Evolutionary conservation across 805 yeast species (phyloP), one percentile per base, ranked within the genome.

Genomic region (Wickerhamiella australiensis): DNA sequence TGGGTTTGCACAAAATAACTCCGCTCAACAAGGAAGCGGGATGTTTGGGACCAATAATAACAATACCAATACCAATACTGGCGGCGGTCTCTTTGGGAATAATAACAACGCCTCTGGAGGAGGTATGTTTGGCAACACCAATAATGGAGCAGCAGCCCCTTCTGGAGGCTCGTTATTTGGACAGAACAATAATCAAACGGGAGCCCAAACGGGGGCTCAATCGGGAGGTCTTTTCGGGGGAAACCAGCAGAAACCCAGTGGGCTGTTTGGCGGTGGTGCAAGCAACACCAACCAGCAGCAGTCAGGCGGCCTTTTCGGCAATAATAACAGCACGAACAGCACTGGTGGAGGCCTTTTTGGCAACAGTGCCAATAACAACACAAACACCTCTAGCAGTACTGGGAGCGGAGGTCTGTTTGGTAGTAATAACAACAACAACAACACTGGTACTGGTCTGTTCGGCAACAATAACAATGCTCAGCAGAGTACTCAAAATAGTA

Each of bases 331-430:
- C n/a, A n/a, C n/a, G n/a, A n/a, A n/a, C n/a, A n/a, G 23, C 12
- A 15, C 44, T 18, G 29, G 17, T n/a, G 25, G 26, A 3, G 21
- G 37, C 17, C 37, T 20, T 4, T 20, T 20, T 18, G 61, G 72
- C 73, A 17, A 62, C 58, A 43, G 46, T 27, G 42, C 57, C 5
- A 46, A 36, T 17, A 36, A 54, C 55, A 23, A 43, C 5, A 38
- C 48, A 6, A 25, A 15, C 52, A 54, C 37, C 49, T 51, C 49
- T 13, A 29, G 52, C n/a, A n/a, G n/a, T n/a, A n/a, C n/a, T n/a
- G n/a, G n/a, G n/a, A n/a, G n/a, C 18, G 53, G 54, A 8, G 53
- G 56, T 9, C 29, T 52, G 12, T 59, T 59, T 42, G 59, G 59
- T n/a, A 15, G 15, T 50, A 37, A 38, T 15, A 33, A 41, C 11